These are phyloP conservation scores for Fusarium aywerte DNA, from an alignment of 2,329 filamentous ascomycete species.

Conservation along the genomic window DNA sequence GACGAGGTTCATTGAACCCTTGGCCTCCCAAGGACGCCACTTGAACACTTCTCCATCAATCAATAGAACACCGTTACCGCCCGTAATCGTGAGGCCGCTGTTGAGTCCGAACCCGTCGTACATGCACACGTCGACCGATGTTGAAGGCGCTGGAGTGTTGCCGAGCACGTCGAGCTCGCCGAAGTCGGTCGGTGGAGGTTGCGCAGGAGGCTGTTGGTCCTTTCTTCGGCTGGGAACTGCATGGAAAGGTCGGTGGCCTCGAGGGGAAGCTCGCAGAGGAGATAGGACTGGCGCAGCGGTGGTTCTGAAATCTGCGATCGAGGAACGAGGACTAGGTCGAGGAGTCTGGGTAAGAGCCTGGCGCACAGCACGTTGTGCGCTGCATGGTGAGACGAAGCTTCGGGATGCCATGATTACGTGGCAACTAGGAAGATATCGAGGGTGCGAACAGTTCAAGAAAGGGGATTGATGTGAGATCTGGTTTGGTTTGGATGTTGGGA, in stretches of 20 bases:
- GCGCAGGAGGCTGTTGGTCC: slow-evolving; percentile 43
- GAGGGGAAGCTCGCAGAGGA: neutral
- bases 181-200: slow-evolving; percentile 69
- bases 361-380: slow-evolving; percentile 37
- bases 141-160: slow-evolving; percentile 79
- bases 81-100: slow-evolving; percentile 77
- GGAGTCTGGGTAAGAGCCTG: slow-evolving; percentile 31
- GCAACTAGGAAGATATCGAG: neutral
- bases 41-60: slow-evolving; percentile 87
- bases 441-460: neutral
- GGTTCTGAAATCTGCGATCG: slow-evolving; percentile 27
- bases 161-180: slow-evolving; percentile 80
- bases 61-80: slow-evolving; percentile 78
- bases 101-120: slow-evolving; percentile 87
- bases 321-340: slow-evolving; percentile 20
- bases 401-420: slow-evolving; percentile 37
- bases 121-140: slow-evolving; percentile 84
- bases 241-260: slow-evolving; percentile 39
- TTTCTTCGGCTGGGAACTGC: slow-evolving; percentile 28
- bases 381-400: slow-evolving; percentile 35
- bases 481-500: slow-evolving; percentile 1
- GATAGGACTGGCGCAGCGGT: neutral
- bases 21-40: slow-evolving; percentile 83
- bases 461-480: neutral
- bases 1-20: slow-evolving; percentile 62